Evolutionary conservation across 1,284 basidiomycete species (phyloP).

Genomic region (Sporisorium scitamineum): DNA sequence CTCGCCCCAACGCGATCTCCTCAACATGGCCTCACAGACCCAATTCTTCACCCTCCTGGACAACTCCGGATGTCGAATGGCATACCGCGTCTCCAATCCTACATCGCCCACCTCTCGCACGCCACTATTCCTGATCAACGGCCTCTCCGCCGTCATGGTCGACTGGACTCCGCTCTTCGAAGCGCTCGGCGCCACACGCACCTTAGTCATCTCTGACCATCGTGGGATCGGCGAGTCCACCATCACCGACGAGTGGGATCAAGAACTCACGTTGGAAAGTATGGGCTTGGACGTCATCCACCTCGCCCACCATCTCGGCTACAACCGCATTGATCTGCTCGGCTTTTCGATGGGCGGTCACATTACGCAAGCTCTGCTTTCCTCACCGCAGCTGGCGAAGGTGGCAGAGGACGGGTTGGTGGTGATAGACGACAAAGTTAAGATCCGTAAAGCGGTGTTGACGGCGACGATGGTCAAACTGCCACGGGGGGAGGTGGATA

Average conservation of each 20-base stretch:
- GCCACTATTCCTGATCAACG: conserved; percentile 64
- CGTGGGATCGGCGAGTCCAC: conserved; percentile 61
- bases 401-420: not conserved
- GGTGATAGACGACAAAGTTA: conserved; percentile 27
- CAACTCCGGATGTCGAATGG: conserved; percentile 36
- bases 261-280: conserved; percentile 50
- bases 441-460: conserved; percentile 53
- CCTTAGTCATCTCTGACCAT: conserved; percentile 62
- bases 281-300: conserved; percentile 61
- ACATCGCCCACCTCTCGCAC: not conserved
- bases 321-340: conserved; percentile 48
- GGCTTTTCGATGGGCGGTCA: conserved; percentile 68
- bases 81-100: conserved; percentile 32
- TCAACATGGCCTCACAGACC: conserved; percentile 7
- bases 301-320: conserved; percentile 45
- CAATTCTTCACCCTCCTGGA: conserved; percentile 22
- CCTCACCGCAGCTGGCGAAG: conserved; percentile 2
- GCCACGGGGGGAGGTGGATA: conserved; percentile 56
- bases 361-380: conserved; percentile 59
- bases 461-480: conserved; percentile 64
- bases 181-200: conserved; percentile 36
- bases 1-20: not conserved
- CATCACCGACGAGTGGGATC: conserved; percentile 46
- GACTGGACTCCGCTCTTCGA: conserved; percentile 63
- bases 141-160: conserved; percentile 63